phyloP scores from a whole-genome alignment of 176 grass and related monocot genomes.

The Zizania latifolia region DNA sequence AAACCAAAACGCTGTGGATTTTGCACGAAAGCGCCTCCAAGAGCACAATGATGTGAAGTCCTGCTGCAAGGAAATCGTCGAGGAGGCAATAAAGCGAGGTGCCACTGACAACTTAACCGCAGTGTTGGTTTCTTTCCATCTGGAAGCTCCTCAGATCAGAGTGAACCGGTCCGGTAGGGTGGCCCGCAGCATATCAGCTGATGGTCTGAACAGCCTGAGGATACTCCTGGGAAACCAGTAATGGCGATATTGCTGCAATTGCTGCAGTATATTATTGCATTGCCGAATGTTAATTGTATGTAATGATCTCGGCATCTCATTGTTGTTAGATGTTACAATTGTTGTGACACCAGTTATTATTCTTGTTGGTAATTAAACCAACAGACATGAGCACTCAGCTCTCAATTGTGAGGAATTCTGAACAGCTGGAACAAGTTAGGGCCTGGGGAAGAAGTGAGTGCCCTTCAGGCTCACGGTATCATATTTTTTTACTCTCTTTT shows the following conservation, averaged over 20 bases:
- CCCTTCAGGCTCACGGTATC: neutral
- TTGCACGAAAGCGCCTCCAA: constrained; percentile 55
- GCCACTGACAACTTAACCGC: constrained; percentile 60
- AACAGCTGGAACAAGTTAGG: constrained; percentile 1
- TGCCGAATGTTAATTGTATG: constrained; percentile 25
- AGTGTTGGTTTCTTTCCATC: constrained; percentile 62
- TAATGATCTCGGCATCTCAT: constrained; percentile 24
- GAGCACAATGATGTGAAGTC: constrained; percentile 69
- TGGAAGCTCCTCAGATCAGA: constrained; percentile 33
- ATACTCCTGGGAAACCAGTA: constrained; percentile 42
- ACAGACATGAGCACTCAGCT: constrained; percentile 26
- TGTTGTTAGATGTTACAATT: constrained; percentile 25
- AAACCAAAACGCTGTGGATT: constrained; percentile 79
- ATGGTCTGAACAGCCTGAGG: constrained; percentile 66
- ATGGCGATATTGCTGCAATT: neutral
- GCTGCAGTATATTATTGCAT: neutral
- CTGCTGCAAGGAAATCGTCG: constrained; percentile 77
- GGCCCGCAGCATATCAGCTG: constrained; percentile 62
- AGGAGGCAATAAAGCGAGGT: constrained; percentile 56
- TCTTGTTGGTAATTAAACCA: constrained; percentile 54
- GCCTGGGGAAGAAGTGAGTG: neutral
- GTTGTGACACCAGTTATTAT: neutral
- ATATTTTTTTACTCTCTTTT: neutral
- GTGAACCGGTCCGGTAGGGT: constrained; percentile 25
- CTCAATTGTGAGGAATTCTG: constrained; percentile 8